Base-by-base conservation (phyloP, 2,329 filamentous ascomycete genomes). In the Torrubiella hemipterigena region DNA sequence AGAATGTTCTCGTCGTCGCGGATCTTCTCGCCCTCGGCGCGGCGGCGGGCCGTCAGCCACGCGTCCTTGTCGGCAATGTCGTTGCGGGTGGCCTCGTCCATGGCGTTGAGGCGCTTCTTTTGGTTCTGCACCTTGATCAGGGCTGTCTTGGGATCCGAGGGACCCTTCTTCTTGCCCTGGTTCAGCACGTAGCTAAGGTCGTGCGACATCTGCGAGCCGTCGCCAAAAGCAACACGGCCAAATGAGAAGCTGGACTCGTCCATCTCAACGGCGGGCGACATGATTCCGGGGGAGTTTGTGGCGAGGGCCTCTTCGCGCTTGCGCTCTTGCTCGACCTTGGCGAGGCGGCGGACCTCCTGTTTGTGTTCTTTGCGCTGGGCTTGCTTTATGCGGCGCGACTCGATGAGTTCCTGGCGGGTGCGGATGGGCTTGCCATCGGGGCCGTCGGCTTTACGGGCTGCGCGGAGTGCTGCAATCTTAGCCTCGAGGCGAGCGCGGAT, bases 41-140 rank as follows among this genome's bases (percentile, higher is more conserved):
- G 77, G 56, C 85, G 84, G 56, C 89, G 81, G 3, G 91, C 91
- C 29, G 82, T 89, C 36, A 95, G 66, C 91, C 91, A 98, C 35
- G 78, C 65, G 47, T 98, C 89, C 64, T 96, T 96, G 56, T 95
- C 84, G 38, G 86, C 77, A 27, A 96, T 79, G 37, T 93, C 83
- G 38, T 77, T 77, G 34, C 81, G 80, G 61, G 94, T 93, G 42
- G 75, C 72, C 2, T 79, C 73, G 45, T 89, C 81, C 48, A 94
- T 72, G 17, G 64, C 70, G 27, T 77, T 70, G 18, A 96, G 61
- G 17, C 86, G 79, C 46, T 79, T 76, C 59, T 87, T 81, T 58
- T 94, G 89, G 48, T 84, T 82, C 58, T 95, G 79, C 2, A 84
- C 76, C 31, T 82, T 83, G 45, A 81, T 70, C n/a, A 98, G 73